Evolutionary conservation across 2,329 filamentous ascomycete species (phyloP).

Genomic region (Emmonsia crescens): DNA sequence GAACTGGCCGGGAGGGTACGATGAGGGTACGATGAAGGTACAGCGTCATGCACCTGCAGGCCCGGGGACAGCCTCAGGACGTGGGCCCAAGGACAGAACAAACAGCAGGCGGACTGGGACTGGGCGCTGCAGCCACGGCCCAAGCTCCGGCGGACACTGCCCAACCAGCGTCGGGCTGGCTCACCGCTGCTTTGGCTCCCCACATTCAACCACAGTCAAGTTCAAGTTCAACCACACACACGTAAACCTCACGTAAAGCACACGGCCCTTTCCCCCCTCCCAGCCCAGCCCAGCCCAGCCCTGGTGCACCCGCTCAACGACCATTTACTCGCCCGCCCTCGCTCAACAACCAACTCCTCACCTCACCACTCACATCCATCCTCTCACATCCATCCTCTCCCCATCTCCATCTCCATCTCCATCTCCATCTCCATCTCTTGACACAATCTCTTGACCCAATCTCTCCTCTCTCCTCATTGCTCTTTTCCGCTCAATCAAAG

Average conservation of each 20-base stretch:
- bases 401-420: neutral
- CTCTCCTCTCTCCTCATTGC: constrained; percentile 17
- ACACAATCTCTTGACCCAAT: neutral
- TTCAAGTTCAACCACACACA: no score
- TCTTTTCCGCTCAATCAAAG: constrained; percentile 14
- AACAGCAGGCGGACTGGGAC: constrained; percentile 2
- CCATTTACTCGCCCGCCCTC: neutral
- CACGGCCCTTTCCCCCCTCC: constrained; percentile 13
- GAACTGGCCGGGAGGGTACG: neutral
- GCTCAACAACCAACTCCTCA: neutral
- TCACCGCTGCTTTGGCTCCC: constrained; percentile 33
- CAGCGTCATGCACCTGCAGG: neutral
- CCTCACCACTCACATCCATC: constrained; percentile 8
- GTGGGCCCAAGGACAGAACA: constrained; percentile 5
- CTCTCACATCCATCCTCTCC: constrained; percentile 1
- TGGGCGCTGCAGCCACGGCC: constrained; percentile 8
- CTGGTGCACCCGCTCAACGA: neutral
- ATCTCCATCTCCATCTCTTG: neutral
- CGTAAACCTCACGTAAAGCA: constrained; percentile 8
- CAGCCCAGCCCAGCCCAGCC: constrained; percentile 13
- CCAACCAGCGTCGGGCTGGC: constrained; percentile 26
- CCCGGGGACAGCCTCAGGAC: neutral
- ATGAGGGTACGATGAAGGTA: neutral
- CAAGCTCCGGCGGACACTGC: constrained; percentile 24
- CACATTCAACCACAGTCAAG: constrained; percentile 12